Evolutionary conservation across 164 flowering plant species (phyloP), one percentile per base, ranked within the genome.

Genomic region (Saururus chinensis): DNA sequence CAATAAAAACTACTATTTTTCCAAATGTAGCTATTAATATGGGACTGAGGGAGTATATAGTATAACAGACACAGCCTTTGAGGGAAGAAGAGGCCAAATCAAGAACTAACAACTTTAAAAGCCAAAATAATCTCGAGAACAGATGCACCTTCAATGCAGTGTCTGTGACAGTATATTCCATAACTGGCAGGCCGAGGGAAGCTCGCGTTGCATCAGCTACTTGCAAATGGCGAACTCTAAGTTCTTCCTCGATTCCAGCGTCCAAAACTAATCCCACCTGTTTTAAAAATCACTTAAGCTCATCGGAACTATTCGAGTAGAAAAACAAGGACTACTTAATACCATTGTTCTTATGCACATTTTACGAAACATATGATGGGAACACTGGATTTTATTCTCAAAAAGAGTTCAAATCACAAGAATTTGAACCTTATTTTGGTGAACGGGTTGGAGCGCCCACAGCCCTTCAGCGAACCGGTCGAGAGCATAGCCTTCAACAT

Each of bases 251-350:
- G 22, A 90, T 84, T 53, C 86, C 95, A 71, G 81, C 81, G 79
- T 90, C 95, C 71, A 90, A 83, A 66, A 87, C 90, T 73, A 90
- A 70, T 45, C 97, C 97, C 51, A 90, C 87, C 97, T 90, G 79
- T 40, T 59, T 4, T 56, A 6, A 19, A 61, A 24, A 61, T 26
- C 24, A 59, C 7, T 19, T 14, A 24, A 19, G 30, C 7, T 21
- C 41, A 24, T 19, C 13, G 16, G 19, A 7, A 57, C 14, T 6
- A 30, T 30, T 30, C 37, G 6, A 30, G 37, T 30, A 30, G 37
- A 30, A 30, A 30, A 30, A 2, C 37, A 30, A 30, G 37, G 37
- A 30, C 37, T 30, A 30, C 6, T 6, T 30, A 30, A 2, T 30
- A 30, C 37, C 37, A 30, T 30, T 30, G 4, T 2, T 30, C 37